Conservation (phyloP, 345 rosid genomes). For the Clausena lansium region DNA sequence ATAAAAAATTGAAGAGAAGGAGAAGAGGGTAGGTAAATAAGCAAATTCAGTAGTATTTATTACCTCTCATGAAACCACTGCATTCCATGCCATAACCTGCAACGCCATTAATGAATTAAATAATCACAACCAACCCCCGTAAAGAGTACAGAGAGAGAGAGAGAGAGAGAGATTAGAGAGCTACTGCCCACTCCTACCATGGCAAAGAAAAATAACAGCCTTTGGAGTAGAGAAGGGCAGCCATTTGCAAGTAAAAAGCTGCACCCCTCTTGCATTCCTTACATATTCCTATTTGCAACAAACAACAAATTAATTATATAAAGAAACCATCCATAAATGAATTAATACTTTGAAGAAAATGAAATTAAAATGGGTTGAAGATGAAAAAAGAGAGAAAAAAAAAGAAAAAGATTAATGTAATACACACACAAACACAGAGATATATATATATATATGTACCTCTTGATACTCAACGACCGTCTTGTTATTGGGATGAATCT, state of each 20-base stretch:
- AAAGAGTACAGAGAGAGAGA: not conserved
- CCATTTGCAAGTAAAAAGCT: slow-evolving; percentile 88
- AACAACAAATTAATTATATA: not conserved
- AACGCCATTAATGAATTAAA: slow-evolving; percentile 33
- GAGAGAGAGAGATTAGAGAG: not conserved
- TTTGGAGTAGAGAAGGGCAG: slow-evolving; percentile 67
- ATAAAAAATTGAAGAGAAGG: too few species aligned
- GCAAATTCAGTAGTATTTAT: slow-evolving; percentile 1
- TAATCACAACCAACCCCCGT: slow-evolving; percentile 14
- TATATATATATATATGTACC: slow-evolving; percentile 27
- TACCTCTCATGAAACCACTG: slow-evolving; percentile 96
- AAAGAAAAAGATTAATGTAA: not conserved
- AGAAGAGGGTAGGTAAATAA: too few species aligned
- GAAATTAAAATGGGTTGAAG: not conserved
- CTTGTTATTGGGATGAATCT: slow-evolving; percentile 2
- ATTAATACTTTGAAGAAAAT: too few species aligned
- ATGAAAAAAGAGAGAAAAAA: not conserved
- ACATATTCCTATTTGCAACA: slow-evolving; percentile 45
- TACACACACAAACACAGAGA: too few species aligned
- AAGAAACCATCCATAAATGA: not conserved
- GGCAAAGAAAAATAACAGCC: slow-evolving; percentile 92
- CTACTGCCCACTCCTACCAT: slow-evolving; percentile 39
- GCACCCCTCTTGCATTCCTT: slow-evolving; percentile 70
- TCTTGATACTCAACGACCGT: slow-evolving; percentile 47
- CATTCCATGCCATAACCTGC: slow-evolving; percentile 99